phyloP scores from a whole-genome alignment of 768 basidiomycete genomes.

The Lactarius deliciosus region DNA sequence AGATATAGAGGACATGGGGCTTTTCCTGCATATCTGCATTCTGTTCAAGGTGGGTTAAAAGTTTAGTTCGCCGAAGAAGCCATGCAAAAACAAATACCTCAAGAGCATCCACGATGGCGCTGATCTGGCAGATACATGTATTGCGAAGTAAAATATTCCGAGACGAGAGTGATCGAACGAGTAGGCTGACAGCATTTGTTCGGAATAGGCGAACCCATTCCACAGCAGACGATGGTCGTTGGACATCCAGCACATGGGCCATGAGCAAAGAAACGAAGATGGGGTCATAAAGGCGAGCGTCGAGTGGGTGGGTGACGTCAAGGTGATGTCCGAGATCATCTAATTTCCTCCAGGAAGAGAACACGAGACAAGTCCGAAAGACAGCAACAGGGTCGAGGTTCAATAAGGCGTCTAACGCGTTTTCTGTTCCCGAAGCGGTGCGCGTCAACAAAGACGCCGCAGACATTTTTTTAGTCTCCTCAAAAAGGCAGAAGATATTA shows the following conservation, averaged over 20 bases:
- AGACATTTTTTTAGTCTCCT: conserved; percentile 64
- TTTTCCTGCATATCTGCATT: conserved; percentile 74
- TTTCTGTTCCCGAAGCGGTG: conserved; percentile 48
- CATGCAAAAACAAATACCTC: conserved; percentile 48
- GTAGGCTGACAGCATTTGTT: conserved; percentile 72
- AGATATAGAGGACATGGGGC: conserved; percentile 67
- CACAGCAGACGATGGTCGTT: conserved; percentile 54
- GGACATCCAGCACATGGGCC: conserved; percentile 60
- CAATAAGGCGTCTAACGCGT: conserved; percentile 63
- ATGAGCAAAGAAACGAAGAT: conserved; percentile 70
- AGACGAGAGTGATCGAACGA: conserved; percentile 71
- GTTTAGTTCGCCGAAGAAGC: background rate
- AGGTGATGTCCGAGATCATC: conserved; percentile 38
- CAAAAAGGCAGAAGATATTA: conserved; percentile 77
- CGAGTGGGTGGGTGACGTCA: conserved; percentile 33
- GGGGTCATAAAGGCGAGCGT: conserved; percentile 71
- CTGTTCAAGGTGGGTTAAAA: conserved; percentile 39
- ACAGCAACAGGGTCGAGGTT: conserved; percentile 66
- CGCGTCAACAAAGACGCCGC: conserved; percentile 57
- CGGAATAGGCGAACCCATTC: conserved; percentile 88
- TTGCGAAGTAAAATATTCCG: conserved; percentile 59
- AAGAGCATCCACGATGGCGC: conserved; percentile 57
- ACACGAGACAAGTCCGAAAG: conserved; percentile 68
- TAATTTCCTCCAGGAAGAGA: conserved; percentile 63
- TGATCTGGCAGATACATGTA: conserved; percentile 59